Conservation (phyloP, 306 rosid genomes). For the Cercis canadensis region DNA sequence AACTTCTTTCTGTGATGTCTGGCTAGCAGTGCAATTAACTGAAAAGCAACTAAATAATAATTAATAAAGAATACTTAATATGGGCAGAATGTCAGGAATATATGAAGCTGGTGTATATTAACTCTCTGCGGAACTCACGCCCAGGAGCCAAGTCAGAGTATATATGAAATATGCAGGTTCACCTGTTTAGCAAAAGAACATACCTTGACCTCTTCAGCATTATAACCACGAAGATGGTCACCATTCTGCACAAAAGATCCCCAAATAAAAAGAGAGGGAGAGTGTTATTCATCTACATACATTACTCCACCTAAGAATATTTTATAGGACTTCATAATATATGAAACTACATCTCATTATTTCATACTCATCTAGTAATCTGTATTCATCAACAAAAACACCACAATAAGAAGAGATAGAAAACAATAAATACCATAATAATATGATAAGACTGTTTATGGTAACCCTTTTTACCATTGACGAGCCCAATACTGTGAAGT, state of each 20-base stretch:
- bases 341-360: background rate
- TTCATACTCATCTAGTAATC: background rate
- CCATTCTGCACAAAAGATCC: constrained; percentile 35
- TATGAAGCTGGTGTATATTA: background rate
- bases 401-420: background rate
- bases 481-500: constrained; percentile 50
- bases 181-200: constrained; percentile 1
- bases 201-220: constrained; percentile 49
- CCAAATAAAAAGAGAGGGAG: background rate
- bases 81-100: background rate
- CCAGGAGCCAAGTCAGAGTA: background rate
- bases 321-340: background rate
- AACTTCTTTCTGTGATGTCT: constrained; percentile 48
- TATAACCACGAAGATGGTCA: constrained; percentile 37
- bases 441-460: constrained; percentile 43
- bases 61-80: constrained; percentile 8
- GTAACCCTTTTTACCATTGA: constrained; percentile 43
- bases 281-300: background rate
- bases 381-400: background rate
- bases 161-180: background rate
- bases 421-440: constrained; percentile 35
- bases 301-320: background rate
- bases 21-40: constrained; percentile 48
- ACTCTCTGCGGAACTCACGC: background rate
- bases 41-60: constrained; percentile 1